Evolutionary conservation across 1,284 basidiomycete genomes (phyloP), one percentile per base, ranked within the genome.

Genomic region (Malassezia sp.): DNA sequence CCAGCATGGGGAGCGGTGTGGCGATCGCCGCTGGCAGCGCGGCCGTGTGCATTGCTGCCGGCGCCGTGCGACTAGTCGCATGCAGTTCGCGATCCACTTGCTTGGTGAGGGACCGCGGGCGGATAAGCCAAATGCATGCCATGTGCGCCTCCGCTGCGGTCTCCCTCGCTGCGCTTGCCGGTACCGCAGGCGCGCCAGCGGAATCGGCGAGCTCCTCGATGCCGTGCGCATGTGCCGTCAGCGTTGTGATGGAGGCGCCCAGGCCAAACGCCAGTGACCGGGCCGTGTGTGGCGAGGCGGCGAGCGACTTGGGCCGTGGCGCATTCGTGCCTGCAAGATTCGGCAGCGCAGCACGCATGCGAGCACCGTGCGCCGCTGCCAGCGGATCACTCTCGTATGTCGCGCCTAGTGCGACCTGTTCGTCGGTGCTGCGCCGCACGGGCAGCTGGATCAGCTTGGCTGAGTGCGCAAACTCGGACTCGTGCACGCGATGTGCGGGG

Each of bases 281-380:
- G 10, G 38, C 23, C 2, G 55, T 59, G 29, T 59, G 57, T 0
- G 23, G 22, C 9, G 57, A 49, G 9, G 23, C 12, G 8, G 29
- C 40, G 7, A 49, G 29, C 5, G 30, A 31, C 27, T 49, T 49
- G n/a, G 47, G n/a, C 5, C 42, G 40, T 17, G 31, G 18, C 22
- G 37, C 21, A 3, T 10, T n/a, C 4, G 24, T 10, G 18, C 23
- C 37, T 5, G 15, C n/a, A n/a, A n/a, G n/a, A n/a, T n/a, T 14
- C 10, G 15, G 10, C n/a, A 38, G 37, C 12, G 37, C 37, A 10
- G n/a, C 12, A 11, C 18, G 15, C 23, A 38, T 8, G 37, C 21
- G 37, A 5, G n/a, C 5, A 11, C 23, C 37, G 4, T 24, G 37
- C 18, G 17, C 20, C 7, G 6, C 11, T 29, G 26, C 21, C 8